A percentile compares a stretch with the other conserved stretches of the same genome.
Evolutionary conservation across 257 asterid genomes (phyloP).

Genomic region (Verbascum thapsus): DNA sequence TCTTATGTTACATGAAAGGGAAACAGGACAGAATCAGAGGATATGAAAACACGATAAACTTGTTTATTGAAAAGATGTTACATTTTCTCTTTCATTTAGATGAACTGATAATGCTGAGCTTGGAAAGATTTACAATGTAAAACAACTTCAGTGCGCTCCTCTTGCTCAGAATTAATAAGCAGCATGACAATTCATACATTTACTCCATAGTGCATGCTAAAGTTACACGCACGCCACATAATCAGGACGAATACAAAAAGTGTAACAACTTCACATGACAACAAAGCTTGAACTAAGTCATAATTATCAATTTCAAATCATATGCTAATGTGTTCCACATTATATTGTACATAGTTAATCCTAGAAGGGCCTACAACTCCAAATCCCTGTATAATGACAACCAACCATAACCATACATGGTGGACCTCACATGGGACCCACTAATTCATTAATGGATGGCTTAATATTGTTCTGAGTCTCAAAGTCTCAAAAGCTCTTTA

Average conservation of each 20-base stretch:
- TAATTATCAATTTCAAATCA: slow-evolving; percentile 3
- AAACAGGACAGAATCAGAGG: neutral
- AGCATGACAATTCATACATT: too few relatives aligned
- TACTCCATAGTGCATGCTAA: too few relatives aligned
- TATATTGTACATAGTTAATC: neutral
- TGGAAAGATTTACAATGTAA: neutral
- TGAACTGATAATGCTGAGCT: neutral
- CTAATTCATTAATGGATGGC: too few relatives aligned
- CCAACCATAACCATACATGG: too few relatives aligned
- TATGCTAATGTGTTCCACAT: neutral
- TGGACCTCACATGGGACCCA: too few relatives aligned
- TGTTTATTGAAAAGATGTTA: neutral
- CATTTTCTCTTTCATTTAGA: neutral
- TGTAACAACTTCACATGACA: slow-evolving; percentile 2
- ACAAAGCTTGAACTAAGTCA: neutral
- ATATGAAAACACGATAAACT: neutral
- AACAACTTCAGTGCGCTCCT: neutral
- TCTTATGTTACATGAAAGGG: slow-evolving; percentile 4
- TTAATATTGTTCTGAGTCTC: too few relatives aligned
- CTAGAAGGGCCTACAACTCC: too few relatives aligned
- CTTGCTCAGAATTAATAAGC: neutral
- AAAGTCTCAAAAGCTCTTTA: too few relatives aligned
- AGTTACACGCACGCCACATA: neutral
- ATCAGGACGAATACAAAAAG: neutral
- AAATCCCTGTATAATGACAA: too few relatives aligned